A percentile compares a stretch with the other conserved stretches of the same genome.
Evolutionary conservation across 129 eudicot species (phyloP).

Genomic region (Flaveria sonorensis): DNA sequence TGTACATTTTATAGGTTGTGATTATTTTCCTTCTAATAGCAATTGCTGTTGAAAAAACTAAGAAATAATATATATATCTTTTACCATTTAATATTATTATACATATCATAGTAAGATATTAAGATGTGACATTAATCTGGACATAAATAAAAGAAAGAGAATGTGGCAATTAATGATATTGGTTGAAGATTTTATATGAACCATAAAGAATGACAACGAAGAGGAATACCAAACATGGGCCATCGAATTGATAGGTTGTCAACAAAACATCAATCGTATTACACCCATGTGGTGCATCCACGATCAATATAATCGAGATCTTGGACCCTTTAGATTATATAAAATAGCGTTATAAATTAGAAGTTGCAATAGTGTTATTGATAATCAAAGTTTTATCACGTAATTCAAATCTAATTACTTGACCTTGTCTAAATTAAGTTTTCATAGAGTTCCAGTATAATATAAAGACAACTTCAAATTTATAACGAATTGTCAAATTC

Average conservation of each 20-base stretch:
- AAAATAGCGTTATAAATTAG: not conserved
- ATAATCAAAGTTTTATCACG: not conserved
- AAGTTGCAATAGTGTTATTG: not conserved
- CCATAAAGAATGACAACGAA: conserved; percentile 36
- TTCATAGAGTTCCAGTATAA: not conserved
- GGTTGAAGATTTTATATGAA: conserved; percentile 33
- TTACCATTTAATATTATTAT: not conserved
- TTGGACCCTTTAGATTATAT: not conserved
- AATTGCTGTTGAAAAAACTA: too few species aligned
- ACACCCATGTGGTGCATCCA: conserved; percentile 38
- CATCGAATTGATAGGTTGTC: conserved; percentile 38
- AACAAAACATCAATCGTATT: conserved; percentile 34
- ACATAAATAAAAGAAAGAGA: conserved; percentile 9
- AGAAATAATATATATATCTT: too few species aligned
- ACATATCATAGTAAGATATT: not conserved
- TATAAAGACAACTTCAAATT: not conserved
- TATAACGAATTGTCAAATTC: not conserved
- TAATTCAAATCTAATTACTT: not conserved
- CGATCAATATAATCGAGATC: conserved; percentile 13
- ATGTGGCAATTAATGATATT: conserved; percentile 33
- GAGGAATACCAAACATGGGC: conserved; percentile 31
- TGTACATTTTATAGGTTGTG: too few species aligned
- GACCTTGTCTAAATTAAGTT: not conserved
- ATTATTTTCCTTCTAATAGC: too few species aligned
- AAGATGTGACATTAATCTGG: conserved; percentile 21